Evolutionary conservation across 23 red algal species (phyloP).

Genomic region (Agarophyton chilense): DNA sequence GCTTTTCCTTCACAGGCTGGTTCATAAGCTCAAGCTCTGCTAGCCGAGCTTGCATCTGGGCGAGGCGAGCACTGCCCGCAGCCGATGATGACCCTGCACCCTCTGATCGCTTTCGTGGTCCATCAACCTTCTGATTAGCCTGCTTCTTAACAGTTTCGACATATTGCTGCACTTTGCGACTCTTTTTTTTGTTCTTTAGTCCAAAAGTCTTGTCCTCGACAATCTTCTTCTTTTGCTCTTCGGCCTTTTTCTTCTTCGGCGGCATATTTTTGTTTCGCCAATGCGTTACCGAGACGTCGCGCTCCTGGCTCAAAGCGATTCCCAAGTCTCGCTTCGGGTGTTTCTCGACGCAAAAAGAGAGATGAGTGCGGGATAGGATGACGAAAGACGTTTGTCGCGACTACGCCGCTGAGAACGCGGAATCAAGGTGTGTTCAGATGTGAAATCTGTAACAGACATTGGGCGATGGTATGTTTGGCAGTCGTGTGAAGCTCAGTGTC

Average conservation of each 20-base stretch:
- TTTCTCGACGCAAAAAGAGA: neutral
- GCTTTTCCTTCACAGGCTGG: conserved; percentile 82
- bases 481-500: no score
- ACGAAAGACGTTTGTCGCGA: no score
- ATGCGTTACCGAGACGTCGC: no score
- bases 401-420: no score
- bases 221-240: conserved; percentile 93
- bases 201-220: conserved; percentile 99
- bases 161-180: conserved; percentile 96
- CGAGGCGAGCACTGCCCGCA: conserved; percentile 55
- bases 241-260: conserved; percentile 93
- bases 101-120: conserved; percentile 18
- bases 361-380: no score
- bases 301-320: no score
- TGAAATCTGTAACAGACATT: neutral
- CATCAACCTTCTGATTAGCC: conserved; percentile 86
- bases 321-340: no score
- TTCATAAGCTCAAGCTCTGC: conserved; percentile 91
- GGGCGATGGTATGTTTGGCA: neutral
- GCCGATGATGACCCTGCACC: conserved; percentile 46
- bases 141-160: conserved; percentile 94
- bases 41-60: conserved; percentile 76
- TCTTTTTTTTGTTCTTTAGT: conserved; percentile 99
- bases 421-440: no score
- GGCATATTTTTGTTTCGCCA: conserved; percentile 54